These are phyloP conservation scores for Hygrophila difformis DNA, from an alignment of 257 asterid genomes.

Conservation along the genomic window DNA sequence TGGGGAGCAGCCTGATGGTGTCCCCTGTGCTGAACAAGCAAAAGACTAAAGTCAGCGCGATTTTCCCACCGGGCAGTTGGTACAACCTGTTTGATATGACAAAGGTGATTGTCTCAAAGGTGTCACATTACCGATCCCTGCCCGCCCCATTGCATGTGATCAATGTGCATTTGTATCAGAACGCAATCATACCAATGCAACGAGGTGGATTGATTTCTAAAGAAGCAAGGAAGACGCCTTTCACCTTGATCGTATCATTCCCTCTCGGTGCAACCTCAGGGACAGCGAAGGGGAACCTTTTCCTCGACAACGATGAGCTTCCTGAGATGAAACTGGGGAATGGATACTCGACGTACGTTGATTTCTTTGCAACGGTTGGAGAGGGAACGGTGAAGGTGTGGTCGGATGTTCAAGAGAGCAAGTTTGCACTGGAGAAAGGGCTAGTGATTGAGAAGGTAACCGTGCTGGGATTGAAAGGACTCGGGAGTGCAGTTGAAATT, in stretches of 20 bases:
- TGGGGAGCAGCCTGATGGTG: conserved; percentile 77
- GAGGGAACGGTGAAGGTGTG: conserved; percentile 51
- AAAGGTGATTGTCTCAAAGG: conserved; percentile 39
- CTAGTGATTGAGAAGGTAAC: conserved; percentile 63
- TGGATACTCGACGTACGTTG: conserved; percentile 54
- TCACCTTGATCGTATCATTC: conserved; percentile 58
- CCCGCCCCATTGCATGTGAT: conserved; percentile 68
- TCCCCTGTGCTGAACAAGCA: conserved; percentile 65
- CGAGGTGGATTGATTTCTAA: conserved; percentile 74
- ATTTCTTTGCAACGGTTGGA: conserved; percentile 47
- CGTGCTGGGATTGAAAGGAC: conserved; percentile 62
- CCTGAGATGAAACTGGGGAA: conserved; percentile 73
- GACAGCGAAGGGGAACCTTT: conserved; percentile 57
- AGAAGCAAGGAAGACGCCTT: conserved; percentile 75
- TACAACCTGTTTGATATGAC: conserved; percentile 67
- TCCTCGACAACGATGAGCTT: conserved; percentile 76
- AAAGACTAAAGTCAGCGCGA: conserved; percentile 41
- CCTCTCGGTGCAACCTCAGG: conserved; percentile 49
- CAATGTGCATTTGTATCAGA: conserved; percentile 76
- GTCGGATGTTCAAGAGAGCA: conserved; percentile 67
- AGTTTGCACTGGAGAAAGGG: conserved; percentile 60
- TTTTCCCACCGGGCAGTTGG: conserved; percentile 86
- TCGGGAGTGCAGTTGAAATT: conserved; percentile 28
- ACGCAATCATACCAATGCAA: conserved; percentile 80
- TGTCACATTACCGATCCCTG: conserved; percentile 31